These are phyloP conservation scores for Pisolithus microcarpus DNA, from an alignment of 768 basidiomycete genomes.

Conservation along the genomic window DNA sequence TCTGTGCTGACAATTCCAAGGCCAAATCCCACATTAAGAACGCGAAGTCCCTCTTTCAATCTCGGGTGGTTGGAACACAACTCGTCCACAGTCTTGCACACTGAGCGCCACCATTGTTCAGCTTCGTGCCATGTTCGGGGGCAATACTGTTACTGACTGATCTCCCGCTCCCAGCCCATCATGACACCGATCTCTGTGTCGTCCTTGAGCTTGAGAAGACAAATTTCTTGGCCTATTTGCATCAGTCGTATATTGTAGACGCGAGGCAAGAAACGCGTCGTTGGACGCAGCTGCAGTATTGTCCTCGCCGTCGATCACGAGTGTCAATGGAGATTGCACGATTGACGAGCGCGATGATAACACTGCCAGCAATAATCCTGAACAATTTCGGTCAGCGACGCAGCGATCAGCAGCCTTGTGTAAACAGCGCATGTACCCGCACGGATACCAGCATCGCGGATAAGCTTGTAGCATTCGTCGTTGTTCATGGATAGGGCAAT, in stretches of 20 bases:
- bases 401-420: constrained; percentile 1
- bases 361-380: constrained; percentile 67
- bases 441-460: constrained; percentile 90
- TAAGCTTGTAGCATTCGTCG: constrained; percentile 58
- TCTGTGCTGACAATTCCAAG: constrained; percentile 67
- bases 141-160: constrained; percentile 45
- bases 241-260: constrained; percentile 62
- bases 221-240: constrained; percentile 75
- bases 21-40: constrained; percentile 92
- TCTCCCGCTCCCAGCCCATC: constrained; percentile 96
- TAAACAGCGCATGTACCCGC: constrained; percentile 45
- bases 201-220: constrained; percentile 54
- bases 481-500: constrained; percentile 85
- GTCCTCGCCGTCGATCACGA: constrained; percentile 45
- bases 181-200: constrained; percentile 89
- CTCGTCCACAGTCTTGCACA: constrained; percentile 69
- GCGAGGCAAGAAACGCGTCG: constrained; percentile 63
- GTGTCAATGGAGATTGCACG: constrained; percentile 22
- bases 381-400: constrained; percentile 1
- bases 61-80: constrained; percentile 52
- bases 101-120: constrained; percentile 29
- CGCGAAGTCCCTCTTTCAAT: constrained; percentile 40
- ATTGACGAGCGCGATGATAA: constrained; percentile 41
- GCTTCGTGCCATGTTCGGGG: constrained; percentile 7
- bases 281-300: constrained; percentile 53